Evolutionary conservation across 2,329 filamentous ascomycete genomes (phyloP).

Genomic region (Calonectria leucothoes): DNA sequence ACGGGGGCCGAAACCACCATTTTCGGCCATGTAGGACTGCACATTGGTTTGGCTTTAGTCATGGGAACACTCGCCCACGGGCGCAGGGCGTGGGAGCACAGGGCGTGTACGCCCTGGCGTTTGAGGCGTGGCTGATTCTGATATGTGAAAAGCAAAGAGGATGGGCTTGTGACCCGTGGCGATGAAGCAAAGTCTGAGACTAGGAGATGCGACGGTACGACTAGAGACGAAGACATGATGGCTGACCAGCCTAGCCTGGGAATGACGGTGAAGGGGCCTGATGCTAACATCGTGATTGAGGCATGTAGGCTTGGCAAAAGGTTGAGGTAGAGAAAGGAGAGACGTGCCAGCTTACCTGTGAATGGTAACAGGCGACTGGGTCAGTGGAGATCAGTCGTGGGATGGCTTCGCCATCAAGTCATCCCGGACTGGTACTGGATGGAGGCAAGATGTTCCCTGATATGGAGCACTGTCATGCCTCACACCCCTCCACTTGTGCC

Average conservation of each 20-base stretch:
- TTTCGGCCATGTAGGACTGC: constrained; percentile 24
- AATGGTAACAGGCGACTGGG: neutral
- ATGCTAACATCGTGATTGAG: neutral
- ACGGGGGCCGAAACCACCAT: constrained; percentile 17
- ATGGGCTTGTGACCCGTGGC: constrained; percentile 32
- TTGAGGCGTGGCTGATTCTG: constrained; percentile 22
- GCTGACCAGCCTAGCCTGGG: neutral
- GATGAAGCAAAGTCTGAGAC: constrained; percentile 22
- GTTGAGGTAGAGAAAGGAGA: neutral
- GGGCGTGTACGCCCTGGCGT: constrained; percentile 24
- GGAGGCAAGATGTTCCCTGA: neutral
- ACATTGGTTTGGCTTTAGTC: constrained; percentile 38
- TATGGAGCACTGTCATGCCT: neutral
- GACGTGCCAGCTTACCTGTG: constrained; percentile 7
- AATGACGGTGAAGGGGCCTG: neutral
- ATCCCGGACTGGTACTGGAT: neutral
- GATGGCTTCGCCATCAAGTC: constrained; percentile 1
- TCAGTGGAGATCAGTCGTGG: neutral
- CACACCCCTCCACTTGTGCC: constrained; percentile 5
- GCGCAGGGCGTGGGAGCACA: constrained; percentile 28
- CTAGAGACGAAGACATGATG: neutral
- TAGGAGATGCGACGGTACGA: constrained; percentile 8
- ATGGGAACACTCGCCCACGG: constrained; percentile 31
- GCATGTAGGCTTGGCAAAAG: neutral
- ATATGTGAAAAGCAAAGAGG: constrained; percentile 21